phyloP scores from a whole-genome alignment of 768 basidiomycete genomes.

The Crassisporium funariophilum region DNA sequence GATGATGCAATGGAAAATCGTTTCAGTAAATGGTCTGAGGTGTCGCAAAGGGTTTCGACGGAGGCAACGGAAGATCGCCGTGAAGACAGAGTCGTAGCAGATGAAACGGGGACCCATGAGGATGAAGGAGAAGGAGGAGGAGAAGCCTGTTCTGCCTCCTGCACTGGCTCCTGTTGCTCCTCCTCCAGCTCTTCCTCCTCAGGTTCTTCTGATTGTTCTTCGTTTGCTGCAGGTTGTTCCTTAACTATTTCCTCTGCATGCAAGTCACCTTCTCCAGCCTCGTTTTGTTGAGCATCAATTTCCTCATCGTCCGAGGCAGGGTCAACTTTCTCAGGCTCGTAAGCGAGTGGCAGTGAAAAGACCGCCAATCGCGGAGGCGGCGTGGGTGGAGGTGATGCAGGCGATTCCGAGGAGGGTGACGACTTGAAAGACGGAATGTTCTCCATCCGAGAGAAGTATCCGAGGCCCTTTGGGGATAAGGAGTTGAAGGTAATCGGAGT shows the following conservation, averaged over 20 bases:
- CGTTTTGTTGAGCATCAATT: slow-evolving; percentile 9
- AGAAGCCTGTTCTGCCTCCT: slow-evolving; percentile 12
- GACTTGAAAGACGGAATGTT: slow-evolving; percentile 1
- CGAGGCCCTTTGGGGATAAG: background rate
- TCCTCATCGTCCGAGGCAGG: slow-evolving; percentile 3
- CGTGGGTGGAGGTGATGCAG: slow-evolving; percentile 21
- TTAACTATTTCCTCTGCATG: too few species aligned
- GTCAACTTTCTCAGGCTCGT: slow-evolving; percentile 10
- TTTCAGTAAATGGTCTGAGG: slow-evolving; percentile 21
- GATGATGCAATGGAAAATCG: slow-evolving; percentile 19
- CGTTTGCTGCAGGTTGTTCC: too few species aligned
- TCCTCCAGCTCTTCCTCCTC: slow-evolving; percentile 8
- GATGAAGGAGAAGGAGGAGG: slow-evolving; percentile 10
- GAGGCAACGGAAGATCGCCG: slow-evolving; percentile 27
- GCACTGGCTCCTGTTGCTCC: background rate
- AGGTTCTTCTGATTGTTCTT: too few species aligned
- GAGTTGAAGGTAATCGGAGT: slow-evolving; percentile 7
- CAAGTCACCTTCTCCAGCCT: too few species aligned
- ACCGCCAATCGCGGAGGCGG: slow-evolving; percentile 16
- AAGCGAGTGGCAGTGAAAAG: slow-evolving; percentile 9
- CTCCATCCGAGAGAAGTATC: background rate
- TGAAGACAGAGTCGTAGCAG: slow-evolving; percentile 14
- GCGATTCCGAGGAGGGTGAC: slow-evolving; percentile 9
- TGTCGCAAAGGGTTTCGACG: slow-evolving; percentile 25
- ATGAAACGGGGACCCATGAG: slow-evolving; percentile 11